Percentiles rank a stretch among this genome's conserved stretches.
These are phyloP conservation scores for Globisporangium heterothallicum DNA, from an alignment of 352 stramenopile species.

Conservation along the genomic window DNA sequence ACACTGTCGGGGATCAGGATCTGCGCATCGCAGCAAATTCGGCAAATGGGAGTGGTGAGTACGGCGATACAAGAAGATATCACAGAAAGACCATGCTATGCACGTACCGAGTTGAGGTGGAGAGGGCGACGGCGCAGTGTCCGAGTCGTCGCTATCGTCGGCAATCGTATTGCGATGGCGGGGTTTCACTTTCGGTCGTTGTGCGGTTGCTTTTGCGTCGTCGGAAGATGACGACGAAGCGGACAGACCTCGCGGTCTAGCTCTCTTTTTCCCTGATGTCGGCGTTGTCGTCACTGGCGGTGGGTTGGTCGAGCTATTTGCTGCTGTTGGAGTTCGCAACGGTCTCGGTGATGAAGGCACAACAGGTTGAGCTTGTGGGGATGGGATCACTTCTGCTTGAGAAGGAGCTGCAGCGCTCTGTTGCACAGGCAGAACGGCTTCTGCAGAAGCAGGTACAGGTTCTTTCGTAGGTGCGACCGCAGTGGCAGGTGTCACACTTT, in stretches of 20 bases:
- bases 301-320: background rate
- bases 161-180: constrained; percentile 5
- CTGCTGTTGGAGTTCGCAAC: background rate
- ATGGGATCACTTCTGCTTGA: background rate
- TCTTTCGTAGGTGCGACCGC: background rate
- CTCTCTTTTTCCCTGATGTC: constrained; percentile 25
- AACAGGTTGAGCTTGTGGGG: background rate
- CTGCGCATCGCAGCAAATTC: too few species aligned
- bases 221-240: constrained; percentile 5
- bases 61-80: background rate
- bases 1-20: constrained; percentile 1
- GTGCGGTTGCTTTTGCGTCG: background rate
- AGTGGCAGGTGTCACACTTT: too few species aligned
- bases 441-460: background rate
- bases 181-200: constrained; percentile 17
- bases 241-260: constrained; percentile 13
- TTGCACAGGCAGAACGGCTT: background rate
- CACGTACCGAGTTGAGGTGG: background rate
- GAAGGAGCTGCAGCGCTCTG: background rate
- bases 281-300: background rate
- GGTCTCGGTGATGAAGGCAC: background rate
- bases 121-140: background rate
- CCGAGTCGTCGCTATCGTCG: constrained; percentile 5
- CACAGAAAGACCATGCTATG: background rate
- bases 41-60: too few species aligned